Evolutionary conservation across 2,329 filamentous ascomycete species (phyloP).

Genomic region (Emydomyces testavorans): DNA sequence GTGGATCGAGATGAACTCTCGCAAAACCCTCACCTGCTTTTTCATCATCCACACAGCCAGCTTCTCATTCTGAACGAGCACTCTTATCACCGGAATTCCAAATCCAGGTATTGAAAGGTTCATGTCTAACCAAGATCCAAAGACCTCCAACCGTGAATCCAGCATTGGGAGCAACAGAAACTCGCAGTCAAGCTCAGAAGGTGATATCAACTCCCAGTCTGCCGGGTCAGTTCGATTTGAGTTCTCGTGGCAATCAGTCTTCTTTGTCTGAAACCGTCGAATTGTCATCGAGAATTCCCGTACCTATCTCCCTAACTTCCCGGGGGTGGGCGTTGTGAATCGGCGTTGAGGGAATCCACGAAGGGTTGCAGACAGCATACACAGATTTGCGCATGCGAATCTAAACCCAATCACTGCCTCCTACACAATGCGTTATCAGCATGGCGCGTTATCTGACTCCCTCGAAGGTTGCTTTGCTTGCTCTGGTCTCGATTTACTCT

Average conservation of each 20-base stretch:
- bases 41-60: neutral
- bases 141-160: neutral
- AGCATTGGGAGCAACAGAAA: neutral
- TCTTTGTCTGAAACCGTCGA: constrained; percentile 7
- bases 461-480: constrained; percentile 71
- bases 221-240: neutral
- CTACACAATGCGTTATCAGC: constrained; percentile 16
- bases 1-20: neutral
- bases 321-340: neutral
- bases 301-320: too few species aligned
- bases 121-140: neutral
- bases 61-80: neutral
- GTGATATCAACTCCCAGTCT: constrained; percentile 4
- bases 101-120: neutral
- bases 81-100: neutral
- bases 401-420: neutral
- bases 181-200: neutral
- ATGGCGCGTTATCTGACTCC: constrained; percentile 84
- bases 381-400: neutral
- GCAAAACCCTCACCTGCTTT: neutral
- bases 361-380: neutral
- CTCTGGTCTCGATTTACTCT: constrained; percentile 70
- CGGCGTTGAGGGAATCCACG: neutral
- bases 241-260: constrained; percentile 1
- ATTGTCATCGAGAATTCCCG: neutral